Evolutionary conservation across 2,329 filamentous ascomycete genomes (phyloP), one percentile per base, ranked within the genome.

Genomic region (Aspergillus quadrilineatus): DNA sequence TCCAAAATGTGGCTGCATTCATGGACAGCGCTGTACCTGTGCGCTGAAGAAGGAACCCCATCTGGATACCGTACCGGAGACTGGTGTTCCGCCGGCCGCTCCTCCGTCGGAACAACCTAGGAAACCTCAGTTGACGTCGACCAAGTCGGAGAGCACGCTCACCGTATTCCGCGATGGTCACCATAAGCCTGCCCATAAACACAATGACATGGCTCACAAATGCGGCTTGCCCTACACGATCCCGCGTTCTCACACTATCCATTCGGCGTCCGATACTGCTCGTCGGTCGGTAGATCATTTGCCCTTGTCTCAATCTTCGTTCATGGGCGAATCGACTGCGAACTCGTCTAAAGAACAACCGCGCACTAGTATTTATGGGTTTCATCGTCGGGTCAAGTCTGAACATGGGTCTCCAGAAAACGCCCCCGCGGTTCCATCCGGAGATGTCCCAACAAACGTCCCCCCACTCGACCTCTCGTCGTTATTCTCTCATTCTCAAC

Each of bases 101-200:
- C 61, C 69, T 66, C 70, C 73, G 32, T 74, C 77, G 56, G 79
- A 83, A 58, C 69, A 73, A 36, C 70, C 75, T 30, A 73, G 73
- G 58, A 85, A 85, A 69, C 83, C 83, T 10, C 79, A 79, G 64
- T 75, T 85, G 48, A 81, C 80, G 42, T 77, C 80, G 46, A 80
- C 80, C 56, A 83, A 82, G 63, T 85, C 83, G 26, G 85, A 87
- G 51, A 80, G 79, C 56, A 81, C 80, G 30, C 72, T 86, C 64
- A 86, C 82, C 15, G 77, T 85, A 56, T 86, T 86, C 67, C 77
- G 82, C 22, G 85, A 86, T 65, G 84, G 84, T 57, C 84, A 86
- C 63, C 84, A 86, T 73, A 85, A 85, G 73, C 84, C 84, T 9
- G 82, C 80, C 50, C 84, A 87, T 67, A 83, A 84, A 63, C 83